Base-by-base conservation (phyloP, 768 basidiomycete species). In the Rickenella mellea region DNA sequence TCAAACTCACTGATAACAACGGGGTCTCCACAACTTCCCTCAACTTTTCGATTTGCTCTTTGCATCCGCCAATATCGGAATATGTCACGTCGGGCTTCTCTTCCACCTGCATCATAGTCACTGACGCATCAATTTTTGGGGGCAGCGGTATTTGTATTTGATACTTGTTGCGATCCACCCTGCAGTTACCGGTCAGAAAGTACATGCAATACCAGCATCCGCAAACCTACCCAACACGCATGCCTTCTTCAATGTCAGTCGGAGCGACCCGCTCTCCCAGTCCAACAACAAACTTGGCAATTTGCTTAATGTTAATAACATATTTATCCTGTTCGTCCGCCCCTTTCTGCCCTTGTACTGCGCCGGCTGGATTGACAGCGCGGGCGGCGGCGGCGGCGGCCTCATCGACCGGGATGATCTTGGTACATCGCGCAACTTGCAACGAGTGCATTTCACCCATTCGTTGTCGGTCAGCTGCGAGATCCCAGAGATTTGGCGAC, bases 61-160 rank as follows among this genome's bases (percentile, higher is more conserved):
- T 98, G 66, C 96, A 98, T 4, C 96, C 96, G 47, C 96, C 96
- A 42, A 99, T 76, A 55, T 98, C 96, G 3, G 91, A 92, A 59
- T 98, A 98, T 2, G 94, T 97, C 28, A 97, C 91, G 53, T 96
- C 92, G 0, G 94, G 93, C 60, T 96, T 93, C 67, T 97, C 94
- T 60, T 97, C 94, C 17, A 97, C 94, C 64, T 94, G 90, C 96
- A 99, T 99, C 94, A 98, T 97, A 10, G 96, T 98, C 1, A 99
- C 96, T 0, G 92, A 94, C 3, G 96, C 90, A 59, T 99, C 96
- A 50, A 99, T 99, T 69, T 97, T 98, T 19, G 96, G 94, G 28
- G 96, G 96, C 9, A 98, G 64, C 19, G 96, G 96, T 49, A 99
- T 98, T 67, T 97, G 91, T 47, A 99, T 98, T 60, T 98, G 93